Evolutionary conservation across 305 asterid genomes (phyloP), one percentile per base, ranked within the genome.

Genomic region (Solanum hybrid): DNA sequence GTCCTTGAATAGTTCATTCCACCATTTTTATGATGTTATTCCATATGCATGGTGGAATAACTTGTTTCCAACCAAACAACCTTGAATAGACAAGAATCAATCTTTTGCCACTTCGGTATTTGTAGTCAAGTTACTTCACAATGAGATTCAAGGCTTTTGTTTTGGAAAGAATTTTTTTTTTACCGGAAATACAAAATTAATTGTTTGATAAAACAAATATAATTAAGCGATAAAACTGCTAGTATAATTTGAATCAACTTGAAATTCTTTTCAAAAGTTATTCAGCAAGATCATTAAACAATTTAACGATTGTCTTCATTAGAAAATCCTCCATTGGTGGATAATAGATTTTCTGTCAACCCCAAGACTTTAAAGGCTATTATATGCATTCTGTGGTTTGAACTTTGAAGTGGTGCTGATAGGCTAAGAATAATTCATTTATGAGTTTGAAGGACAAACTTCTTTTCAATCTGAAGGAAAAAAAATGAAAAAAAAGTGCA

Each of bases 21-120:
- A 60, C 26, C 71, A 60, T 60, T 60, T 60, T 20, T 60, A 60
- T 0, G 26, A 60, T 20, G 71, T 3, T 60, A 60, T 60, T 20
- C 0, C 71, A 20, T 0, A 34, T 0, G 0, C 26, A 20, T 60
- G 10, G 0, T 56, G 5, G 1, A 60, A 60, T 60, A 60, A 60
- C 26, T 22, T 60, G 26, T 60, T 60, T 0, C 72, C 26, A 60
- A 60, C 2, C 71, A 60, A 2, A n/a, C n/a, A n/a, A n/a, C n/a
- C n/a, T n/a, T n/a, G n/a, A n/a, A 3, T 26, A 79, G 36, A 7
- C 36, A 27, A 26, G 36, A 40, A 81, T 8, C 26, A 81, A 26
- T 17, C 3, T 1, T 80, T 26, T 80, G 64, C 26, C 69, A 14
- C 14, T 14, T 14, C 1, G 1, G 29, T 9, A 2, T 77, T 77